Evolutionary conservation across 2,329 filamentous ascomycete genomes (phyloP), one percentile per base, ranked within the genome.

Genomic region (Gnomoniopsis sp.): DNA sequence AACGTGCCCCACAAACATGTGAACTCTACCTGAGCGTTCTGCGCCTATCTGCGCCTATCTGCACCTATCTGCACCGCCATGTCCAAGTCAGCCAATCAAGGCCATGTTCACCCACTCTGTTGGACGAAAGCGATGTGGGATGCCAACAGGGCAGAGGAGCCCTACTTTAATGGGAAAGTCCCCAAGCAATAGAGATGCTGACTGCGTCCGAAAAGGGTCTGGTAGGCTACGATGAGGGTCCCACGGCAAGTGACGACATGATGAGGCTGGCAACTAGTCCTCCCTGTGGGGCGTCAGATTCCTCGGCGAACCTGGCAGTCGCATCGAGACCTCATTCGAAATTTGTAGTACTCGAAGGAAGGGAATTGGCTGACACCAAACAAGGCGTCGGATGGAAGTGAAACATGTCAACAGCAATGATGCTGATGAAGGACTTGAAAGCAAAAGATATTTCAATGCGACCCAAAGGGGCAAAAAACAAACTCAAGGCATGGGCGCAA

Each of bases 151-250:
- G 15, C 30, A 49, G 34, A 33, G 53, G 49, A 52, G 49, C 26
- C 26, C 30, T 19, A 51, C 19, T 52, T 46, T 14, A 33, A 55
- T 53, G 38, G 17, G 46, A 57, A 56, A 38, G 49, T 48, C 51
- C 49, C 23, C 47, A 49, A 49, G 52, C 43, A 56, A 61, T 59
- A 52, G 59, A 61, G 59, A 61, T 59, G 57, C 59, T 61, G 56
- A 59, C 59, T 58, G 56, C 46, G 59, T 23, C 43, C 49, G 54
- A 49, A 52, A 44, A 41, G 33, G 58, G 58, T 54, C 53, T 57
- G 58, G 48, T 53, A 55, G 46, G 53, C 47, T 46, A 49, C 49
- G 49, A 41, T 34, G 49, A 33, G 38, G 17, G 49, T 23, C 10
- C 12, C 49, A 22, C n/a, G 17, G 49, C 17, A 41, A 41, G 36